These are phyloP conservation scores for Paramecium bursaria DNA, from an alignment of 73 alveolate genomes.

Conservation along the genomic window DNA sequence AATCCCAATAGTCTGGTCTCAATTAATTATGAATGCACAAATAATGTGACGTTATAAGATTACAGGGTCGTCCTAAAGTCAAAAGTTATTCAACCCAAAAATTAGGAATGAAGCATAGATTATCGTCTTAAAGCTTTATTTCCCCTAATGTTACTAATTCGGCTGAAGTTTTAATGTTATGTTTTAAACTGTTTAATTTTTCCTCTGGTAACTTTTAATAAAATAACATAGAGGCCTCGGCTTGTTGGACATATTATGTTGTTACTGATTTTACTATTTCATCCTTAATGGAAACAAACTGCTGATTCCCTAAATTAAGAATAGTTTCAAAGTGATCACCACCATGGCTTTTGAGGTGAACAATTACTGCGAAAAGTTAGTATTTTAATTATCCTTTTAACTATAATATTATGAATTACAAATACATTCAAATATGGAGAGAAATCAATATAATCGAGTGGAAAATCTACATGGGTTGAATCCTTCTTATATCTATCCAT, in stretches of 20 bases:
- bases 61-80: slow-evolving; percentile 5
- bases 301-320: neutral
- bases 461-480: slow-evolving; percentile 18
- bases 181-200: neutral
- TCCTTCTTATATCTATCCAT: slow-evolving; percentile 3
- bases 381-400: slow-evolving; percentile 4
- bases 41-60: slow-evolving; percentile 32
- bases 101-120: slow-evolving; percentile 11
- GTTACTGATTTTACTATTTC: slow-evolving; percentile 10
- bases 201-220: slow-evolving; percentile 2
- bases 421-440: slow-evolving; percentile 18
- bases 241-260: slow-evolving; percentile 34
- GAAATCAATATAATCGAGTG: slow-evolving; percentile 6
- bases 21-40: slow-evolving; percentile 19
- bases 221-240: slow-evolving; percentile 25
- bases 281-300: slow-evolving; percentile 34
- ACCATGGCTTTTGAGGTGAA: neutral
- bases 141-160: neutral
- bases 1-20: slow-evolving; percentile 62
- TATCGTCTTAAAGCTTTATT: neutral
- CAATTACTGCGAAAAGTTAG: slow-evolving; percentile 6
- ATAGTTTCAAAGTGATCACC: slow-evolving; percentile 59
- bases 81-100: slow-evolving; percentile 43
- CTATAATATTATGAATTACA: neutral
- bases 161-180: neutral